These are phyloP conservation scores for Spathaspora girioi DNA, from an alignment of 805 yeast species.

Conservation along the genomic window DNA sequence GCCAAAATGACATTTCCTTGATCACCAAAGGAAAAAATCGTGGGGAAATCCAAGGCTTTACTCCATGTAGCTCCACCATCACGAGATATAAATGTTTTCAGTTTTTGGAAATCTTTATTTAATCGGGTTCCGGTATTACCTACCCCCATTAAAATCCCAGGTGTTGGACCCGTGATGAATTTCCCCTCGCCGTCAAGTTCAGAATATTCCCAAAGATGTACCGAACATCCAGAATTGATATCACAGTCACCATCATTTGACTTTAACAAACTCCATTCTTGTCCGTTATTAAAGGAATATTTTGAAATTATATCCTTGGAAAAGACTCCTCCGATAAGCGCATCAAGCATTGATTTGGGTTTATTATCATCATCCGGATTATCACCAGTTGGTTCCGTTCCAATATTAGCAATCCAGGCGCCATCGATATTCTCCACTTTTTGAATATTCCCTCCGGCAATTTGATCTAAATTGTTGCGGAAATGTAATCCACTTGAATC, in stretches of 20 bases:
- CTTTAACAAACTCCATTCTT: conserved; percentile 47
- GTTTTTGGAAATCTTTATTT: conserved; percentile 8
- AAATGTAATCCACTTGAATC: conserved; percentile 59
- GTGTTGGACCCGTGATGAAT: conserved; percentile 49
- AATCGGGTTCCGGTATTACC: conserved; percentile 29
- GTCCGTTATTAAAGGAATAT: conserved; percentile 52
- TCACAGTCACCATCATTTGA: conserved; percentile 41
- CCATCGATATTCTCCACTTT: conserved; percentile 58
- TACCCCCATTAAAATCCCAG: conserved; percentile 41
- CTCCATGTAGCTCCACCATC: conserved; percentile 81
- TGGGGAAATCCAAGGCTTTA: conserved; percentile 48
- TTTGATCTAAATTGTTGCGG: conserved; percentile 38
- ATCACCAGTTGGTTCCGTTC: conserved; percentile 12
- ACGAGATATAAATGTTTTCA: conserved; percentile 58
- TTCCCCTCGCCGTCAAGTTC: conserved; percentile 40
- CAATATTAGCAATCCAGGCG: conserved; percentile 50
- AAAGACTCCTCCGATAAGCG: conserved; percentile 18
- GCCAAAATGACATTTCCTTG: conserved; percentile 72
- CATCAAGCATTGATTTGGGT: conserved; percentile 22
- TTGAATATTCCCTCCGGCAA: conserved; percentile 40
- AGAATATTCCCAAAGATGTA: conserved; percentile 33
- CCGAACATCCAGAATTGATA: conserved; percentile 46
- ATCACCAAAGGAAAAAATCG: conserved; percentile 65
- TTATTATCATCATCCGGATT: conserved; percentile 3
- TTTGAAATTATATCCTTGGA: conserved; percentile 23